These are phyloP conservation scores for Parastagonospora avenae DNA, from an alignment of 2,329 filamentous ascomycete genomes.

Conservation along the genomic window DNA sequence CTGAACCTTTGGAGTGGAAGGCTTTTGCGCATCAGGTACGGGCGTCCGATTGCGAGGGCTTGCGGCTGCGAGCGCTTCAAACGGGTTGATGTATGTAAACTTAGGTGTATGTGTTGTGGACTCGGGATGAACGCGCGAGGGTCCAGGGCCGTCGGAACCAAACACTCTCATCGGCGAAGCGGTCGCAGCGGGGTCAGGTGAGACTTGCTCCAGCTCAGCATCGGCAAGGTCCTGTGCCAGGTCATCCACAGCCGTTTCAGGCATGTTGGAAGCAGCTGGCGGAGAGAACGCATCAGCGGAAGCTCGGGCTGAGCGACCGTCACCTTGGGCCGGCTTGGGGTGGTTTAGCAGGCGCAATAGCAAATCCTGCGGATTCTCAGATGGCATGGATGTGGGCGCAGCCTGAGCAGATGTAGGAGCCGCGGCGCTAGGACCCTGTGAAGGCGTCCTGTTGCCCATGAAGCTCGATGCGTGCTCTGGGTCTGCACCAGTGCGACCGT, in stretches of 20 bases:
- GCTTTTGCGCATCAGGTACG: slow-evolving; percentile 24
- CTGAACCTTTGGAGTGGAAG: slow-evolving; percentile 47
- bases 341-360: slow-evolving; percentile 85
- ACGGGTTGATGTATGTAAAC: slow-evolving; percentile 75
- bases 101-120: slow-evolving; percentile 48
- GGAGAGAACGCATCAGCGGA: slow-evolving; percentile 36
- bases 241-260: slow-evolving; percentile 51
- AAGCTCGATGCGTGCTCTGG: slow-evolving; percentile 64
- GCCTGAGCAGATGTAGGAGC: slow-evolving; percentile 33
- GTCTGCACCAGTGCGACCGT: slow-evolving; percentile 55
- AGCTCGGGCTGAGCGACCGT: slow-evolving; percentile 31
- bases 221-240: slow-evolving; percentile 53
- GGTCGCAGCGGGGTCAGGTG: slow-evolving; percentile 37
- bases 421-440: slow-evolving; percentile 40
- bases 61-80: slow-evolving; percentile 70
- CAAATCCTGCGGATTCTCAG: slow-evolving; percentile 78
- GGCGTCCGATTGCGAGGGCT: slow-evolving; percentile 62
- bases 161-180: slow-evolving; percentile 40
- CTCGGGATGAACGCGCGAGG: slow-evolving; percentile 41
- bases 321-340: slow-evolving; percentile 57
- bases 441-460: slow-evolving; percentile 52
- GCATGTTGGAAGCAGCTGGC: slow-evolving; percentile 39
- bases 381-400: slow-evolving; percentile 33
- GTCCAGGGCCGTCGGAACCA: slow-evolving; percentile 49
- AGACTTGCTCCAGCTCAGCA: slow-evolving; percentile 48